Percentiles rank a stretch among this genome's conserved stretches.
Conservation (phyloP, 306 rosid species). For the cucumber (Cucumis sativus) region DNA sequence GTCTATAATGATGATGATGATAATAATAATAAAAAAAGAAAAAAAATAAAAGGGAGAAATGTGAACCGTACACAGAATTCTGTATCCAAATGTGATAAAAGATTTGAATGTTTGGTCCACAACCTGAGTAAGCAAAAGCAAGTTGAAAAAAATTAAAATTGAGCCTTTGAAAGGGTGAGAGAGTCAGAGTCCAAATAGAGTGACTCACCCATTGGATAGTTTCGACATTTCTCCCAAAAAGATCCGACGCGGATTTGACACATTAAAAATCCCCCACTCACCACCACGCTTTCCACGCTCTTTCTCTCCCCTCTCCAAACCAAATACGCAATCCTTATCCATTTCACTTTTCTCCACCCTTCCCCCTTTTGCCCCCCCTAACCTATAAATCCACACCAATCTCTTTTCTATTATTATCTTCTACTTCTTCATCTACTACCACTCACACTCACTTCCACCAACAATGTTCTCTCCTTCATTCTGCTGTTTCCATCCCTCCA, state of each 20-base stretch:
- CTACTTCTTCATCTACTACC: too few relatives aligned
- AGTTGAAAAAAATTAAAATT: too few relatives aligned
- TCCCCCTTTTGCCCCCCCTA: background rate
- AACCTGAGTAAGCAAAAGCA: background rate
- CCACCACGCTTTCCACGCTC: background rate
- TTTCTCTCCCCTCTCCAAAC: background rate
- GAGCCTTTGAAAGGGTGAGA: background rate
- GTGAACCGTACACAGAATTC: too few relatives aligned
- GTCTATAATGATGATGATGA: too few relatives aligned
- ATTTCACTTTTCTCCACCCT: background rate
- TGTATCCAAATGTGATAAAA: too few relatives aligned
- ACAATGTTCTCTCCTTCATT: background rate
- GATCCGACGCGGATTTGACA: slow-evolving; percentile 8
- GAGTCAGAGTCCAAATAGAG: background rate
- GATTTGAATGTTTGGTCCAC: too few relatives aligned
- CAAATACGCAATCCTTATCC: background rate
- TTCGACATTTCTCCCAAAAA: background rate
- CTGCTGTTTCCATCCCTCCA: background rate
- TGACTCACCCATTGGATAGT: background rate
- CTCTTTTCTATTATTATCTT: background rate
- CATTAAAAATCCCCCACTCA: background rate
- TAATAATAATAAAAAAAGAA: too few relatives aligned
- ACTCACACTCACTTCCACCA: background rate
- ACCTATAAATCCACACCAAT: background rate
- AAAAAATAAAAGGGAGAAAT: too few relatives aligned